A percentile compares a stretch with the other conserved stretches of the same genome.
These are phyloP conservation scores for Serendipita vermifera DNA, from an alignment of 768 basidiomycete species.

Conservation along the genomic window DNA sequence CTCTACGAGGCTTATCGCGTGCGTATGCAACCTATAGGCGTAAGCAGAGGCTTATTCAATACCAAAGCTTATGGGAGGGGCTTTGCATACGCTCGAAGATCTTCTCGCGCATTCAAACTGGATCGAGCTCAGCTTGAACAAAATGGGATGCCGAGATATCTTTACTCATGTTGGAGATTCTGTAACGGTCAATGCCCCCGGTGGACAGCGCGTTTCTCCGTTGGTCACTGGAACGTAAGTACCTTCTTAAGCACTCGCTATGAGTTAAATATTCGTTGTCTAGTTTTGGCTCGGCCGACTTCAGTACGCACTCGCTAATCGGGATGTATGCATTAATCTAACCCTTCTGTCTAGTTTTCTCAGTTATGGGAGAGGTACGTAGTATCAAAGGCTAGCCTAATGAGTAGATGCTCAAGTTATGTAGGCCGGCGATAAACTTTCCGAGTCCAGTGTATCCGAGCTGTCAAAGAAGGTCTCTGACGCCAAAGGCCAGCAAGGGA, in stretches of 20 bases:
- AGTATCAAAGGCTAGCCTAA: not conserved
- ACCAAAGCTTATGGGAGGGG: conserved; percentile 53
- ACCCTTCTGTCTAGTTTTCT: conserved; percentile 24
- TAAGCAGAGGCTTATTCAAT: conserved; percentile 20
- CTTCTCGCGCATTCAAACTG: conserved; percentile 68
- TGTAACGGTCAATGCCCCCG: conserved; percentile 27
- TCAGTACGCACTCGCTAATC: conserved; percentile 36
- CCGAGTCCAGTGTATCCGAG: conserved; percentile 72
- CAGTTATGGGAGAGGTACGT: conserved; percentile 30
- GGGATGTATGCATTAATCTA: not conserved
- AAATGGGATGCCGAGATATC: conserved; percentile 54
- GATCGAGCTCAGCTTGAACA: conserved; percentile 60
- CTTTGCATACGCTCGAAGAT: conserved; percentile 59
- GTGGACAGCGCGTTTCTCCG: conserved; percentile 27
- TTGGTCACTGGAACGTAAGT: conserved; percentile 26
- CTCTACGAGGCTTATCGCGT: conserved; percentile 37
- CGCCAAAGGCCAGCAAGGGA: conserved; percentile 17
- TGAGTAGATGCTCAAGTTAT: not conserved
- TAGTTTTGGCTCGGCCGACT: conserved; percentile 55
- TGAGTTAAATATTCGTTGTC: conserved; percentile 17
- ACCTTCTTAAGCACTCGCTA: no score
- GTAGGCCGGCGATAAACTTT: conserved; percentile 40
- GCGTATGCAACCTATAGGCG: not conserved
- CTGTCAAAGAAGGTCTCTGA: conserved; percentile 38
- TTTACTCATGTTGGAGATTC: conserved; percentile 71